Percentiles rank a stretch among this genome's conserved stretches.
These are phyloP conservation scores for Spathaspora boniae DNA, from an alignment of 805 yeast genomes.

Conservation along the genomic window DNA sequence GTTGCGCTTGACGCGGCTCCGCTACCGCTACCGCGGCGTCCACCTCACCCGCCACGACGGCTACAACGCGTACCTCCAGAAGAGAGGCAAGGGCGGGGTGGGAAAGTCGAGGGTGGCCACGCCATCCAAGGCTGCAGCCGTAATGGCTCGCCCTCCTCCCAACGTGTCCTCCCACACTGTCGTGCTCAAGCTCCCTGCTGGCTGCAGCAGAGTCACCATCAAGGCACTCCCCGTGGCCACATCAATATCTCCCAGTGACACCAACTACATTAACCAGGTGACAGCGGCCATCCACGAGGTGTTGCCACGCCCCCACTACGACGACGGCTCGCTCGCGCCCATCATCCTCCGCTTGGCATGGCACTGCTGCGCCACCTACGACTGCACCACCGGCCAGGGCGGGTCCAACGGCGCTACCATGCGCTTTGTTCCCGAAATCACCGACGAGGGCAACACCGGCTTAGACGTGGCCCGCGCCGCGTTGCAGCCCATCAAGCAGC, in stretches of 20 bases:
- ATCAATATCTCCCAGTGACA: slow-evolving; percentile 11
- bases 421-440: slow-evolving; percentile 45
- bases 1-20: slow-evolving; percentile 12
- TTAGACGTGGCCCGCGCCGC: slow-evolving; percentile 52
- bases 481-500: slow-evolving; percentile 49
- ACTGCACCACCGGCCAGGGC: slow-evolving; percentile 48
- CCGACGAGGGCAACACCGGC: slow-evolving; percentile 52
- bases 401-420: slow-evolving; percentile 65
- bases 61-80: slow-evolving; percentile 14
- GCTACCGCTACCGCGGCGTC: slow-evolving; percentile 13
- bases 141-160: too few species aligned
- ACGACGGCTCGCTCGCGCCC: slow-evolving; percentile 74
- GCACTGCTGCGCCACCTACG: slow-evolving; percentile 86
- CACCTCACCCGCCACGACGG: slow-evolving; percentile 15
- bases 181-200: too few species aligned
- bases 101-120: neutral
- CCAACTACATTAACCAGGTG: slow-evolving; percentile 7
- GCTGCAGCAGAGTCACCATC: too few species aligned
- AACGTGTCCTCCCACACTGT: too few species aligned
- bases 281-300: slow-evolving; percentile 28
- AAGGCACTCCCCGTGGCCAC: too few species aligned
- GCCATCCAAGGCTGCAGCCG: too few species aligned
- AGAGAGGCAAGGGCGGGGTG: slow-evolving; percentile 1
- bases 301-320: slow-evolving; percentile 43
- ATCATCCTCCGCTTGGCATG: slow-evolving; percentile 76